Evolutionary conservation across 2,329 filamentous ascomycete species (phyloP).

Genomic region (Ophiocordyceps camponoti-saundersi): DNA sequence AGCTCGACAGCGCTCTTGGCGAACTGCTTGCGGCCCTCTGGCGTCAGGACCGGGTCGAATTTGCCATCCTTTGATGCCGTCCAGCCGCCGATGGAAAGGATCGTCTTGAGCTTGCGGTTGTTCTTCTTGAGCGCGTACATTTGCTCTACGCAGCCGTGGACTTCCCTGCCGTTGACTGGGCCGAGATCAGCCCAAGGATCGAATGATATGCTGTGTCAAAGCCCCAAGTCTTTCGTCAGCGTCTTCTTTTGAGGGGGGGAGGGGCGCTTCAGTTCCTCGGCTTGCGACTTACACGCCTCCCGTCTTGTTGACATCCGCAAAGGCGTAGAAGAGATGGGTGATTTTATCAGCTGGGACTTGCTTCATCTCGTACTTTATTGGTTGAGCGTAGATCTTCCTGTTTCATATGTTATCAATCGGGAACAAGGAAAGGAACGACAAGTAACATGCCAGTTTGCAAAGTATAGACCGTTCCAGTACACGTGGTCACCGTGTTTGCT

Average conservation of each 20-base stretch:
- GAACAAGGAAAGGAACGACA: neutral
- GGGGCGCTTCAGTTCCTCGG: too few species aligned
- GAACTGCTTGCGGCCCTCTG: conserved; percentile 44
- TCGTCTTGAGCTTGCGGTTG: conserved; percentile 58
- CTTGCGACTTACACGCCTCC: conserved; percentile 25
- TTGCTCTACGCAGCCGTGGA: conserved; percentile 65
- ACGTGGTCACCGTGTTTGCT: neutral
- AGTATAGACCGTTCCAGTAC: conserved; percentile 28
- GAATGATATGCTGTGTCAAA: conserved; percentile 8
- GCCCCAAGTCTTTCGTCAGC: neutral
- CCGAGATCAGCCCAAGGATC: conserved; percentile 32
- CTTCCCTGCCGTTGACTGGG: conserved; percentile 19
- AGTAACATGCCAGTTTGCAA: conserved; percentile 30
- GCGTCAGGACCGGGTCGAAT: conserved; percentile 48
- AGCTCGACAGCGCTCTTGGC: conserved; percentile 51
- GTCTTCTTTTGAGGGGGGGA: neutral
- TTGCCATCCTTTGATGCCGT: conserved; percentile 46
- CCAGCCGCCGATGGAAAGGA: conserved; percentile 75
- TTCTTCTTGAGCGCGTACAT: conserved; percentile 59
- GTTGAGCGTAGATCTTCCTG: conserved; percentile 49
- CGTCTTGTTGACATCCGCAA: conserved; percentile 26
- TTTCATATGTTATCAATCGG: neutral
- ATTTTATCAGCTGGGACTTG: conserved; percentile 50
- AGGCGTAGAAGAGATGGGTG: conserved; percentile 55
- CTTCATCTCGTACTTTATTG: conserved; percentile 53